Evolutionary conservation across 495 filamentous ascomycete species (phyloP).

Genomic region (Penicillium malachiteum): DNA sequence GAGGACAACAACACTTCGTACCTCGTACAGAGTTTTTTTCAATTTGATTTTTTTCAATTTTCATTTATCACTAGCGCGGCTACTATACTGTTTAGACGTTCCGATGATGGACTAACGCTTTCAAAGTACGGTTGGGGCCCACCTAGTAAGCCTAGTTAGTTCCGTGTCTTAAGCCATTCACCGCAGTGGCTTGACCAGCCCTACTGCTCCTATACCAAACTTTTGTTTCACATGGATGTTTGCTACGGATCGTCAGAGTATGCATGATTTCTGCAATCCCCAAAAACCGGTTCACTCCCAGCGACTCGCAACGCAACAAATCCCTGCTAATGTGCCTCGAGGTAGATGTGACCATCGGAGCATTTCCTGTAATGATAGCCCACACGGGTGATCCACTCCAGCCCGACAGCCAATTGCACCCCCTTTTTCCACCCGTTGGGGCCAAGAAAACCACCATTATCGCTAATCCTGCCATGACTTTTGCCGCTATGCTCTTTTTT

Average conservation of each 20-base stretch:
- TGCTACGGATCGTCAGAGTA: constrained; percentile 6
- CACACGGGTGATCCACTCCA: constrained; percentile 17
- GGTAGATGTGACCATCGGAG: constrained; percentile 15
- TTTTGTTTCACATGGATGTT: constrained; percentile 5
- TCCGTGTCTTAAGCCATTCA: constrained; percentile 24
- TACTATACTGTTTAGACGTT: constrained; percentile 5
- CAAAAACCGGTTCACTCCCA: too few species aligned
- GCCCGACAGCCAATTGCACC: constrained; percentile 13
- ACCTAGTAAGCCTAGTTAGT: constrained; percentile 11
- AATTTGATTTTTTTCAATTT: constrained; percentile 4
- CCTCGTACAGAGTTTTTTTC: constrained; percentile 2
- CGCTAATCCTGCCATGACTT: constrained; percentile 18
- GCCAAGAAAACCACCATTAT: constrained; percentile 12
- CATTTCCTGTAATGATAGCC: constrained; percentile 33
- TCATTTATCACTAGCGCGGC: background rate
- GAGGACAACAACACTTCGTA: background rate
- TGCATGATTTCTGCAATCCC: constrained; percentile 7
- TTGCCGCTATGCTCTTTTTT: background rate
- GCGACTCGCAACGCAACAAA: too few species aligned
- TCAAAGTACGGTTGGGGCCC: constrained; percentile 13
- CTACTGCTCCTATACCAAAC: constrained; percentile 7
- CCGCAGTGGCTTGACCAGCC: constrained; percentile 15
- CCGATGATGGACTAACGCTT: constrained; percentile 8
- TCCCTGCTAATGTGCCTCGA: too few species aligned
- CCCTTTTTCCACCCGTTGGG: constrained; percentile 26